Conservation (phyloP, 1,284 basidiomycete species). For the Austropuccinia psidii region DNA sequence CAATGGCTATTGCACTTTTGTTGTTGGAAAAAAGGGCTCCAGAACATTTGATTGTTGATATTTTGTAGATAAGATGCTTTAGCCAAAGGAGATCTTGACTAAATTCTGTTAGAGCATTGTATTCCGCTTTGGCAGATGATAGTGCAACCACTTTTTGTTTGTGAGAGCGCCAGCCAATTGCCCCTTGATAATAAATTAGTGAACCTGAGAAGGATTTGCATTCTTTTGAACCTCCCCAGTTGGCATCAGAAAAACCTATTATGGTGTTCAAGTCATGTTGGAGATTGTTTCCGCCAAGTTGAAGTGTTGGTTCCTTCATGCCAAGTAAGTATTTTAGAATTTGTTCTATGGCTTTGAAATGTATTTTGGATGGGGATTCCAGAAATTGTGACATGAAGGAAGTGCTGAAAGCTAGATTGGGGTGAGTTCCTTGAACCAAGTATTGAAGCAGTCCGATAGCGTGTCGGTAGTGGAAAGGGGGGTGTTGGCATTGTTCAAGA, state of each 20-base stretch:
- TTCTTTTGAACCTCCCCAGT: not conserved
- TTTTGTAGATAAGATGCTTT: too few relatives aligned
- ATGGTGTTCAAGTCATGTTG: not conserved
- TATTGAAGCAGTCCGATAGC: not conserved
- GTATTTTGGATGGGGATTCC: not conserved
- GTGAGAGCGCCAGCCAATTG: not conserved
- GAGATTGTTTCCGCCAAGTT: not conserved
- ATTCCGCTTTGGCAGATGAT: not conserved
- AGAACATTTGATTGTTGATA: too few relatives aligned
- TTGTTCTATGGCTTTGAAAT: not conserved
- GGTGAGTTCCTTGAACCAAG: slow-evolving; percentile 1
- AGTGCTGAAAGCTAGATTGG: not conserved
- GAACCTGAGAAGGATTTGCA: not conserved
- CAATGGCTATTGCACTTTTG: too few relatives aligned
- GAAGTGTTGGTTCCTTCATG: not conserved
- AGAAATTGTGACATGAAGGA: slow-evolving; percentile 1
- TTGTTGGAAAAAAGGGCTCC: too few relatives aligned
- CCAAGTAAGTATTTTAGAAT: not conserved
- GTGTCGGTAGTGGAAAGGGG: not conserved
- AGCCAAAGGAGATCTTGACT: slow-evolving; percentile 12
- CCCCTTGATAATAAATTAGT: not conserved
- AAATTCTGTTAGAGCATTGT: not conserved
- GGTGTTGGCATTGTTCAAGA: not conserved
- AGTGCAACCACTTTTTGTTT: not conserved
- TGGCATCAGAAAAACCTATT: not conserved